These are phyloP conservation scores for Fusarium burgessii DNA, from an alignment of 2,329 filamentous ascomycete species.

Conservation along the genomic window DNA sequence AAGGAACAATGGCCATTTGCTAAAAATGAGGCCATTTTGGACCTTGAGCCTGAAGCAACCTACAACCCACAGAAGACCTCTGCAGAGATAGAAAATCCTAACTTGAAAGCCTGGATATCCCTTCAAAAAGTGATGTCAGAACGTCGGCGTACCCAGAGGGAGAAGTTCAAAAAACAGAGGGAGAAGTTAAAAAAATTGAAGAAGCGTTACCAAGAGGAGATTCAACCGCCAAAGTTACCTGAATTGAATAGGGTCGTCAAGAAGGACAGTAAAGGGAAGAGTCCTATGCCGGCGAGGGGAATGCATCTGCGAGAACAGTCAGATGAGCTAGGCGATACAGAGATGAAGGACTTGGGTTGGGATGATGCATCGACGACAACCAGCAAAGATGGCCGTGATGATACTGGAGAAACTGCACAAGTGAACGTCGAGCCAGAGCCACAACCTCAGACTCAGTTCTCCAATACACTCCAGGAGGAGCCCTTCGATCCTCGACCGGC, in stretches of 20 bases:
- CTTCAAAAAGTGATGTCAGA: not conserved
- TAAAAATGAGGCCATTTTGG: not conserved
- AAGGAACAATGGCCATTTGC: slow-evolving; percentile 22
- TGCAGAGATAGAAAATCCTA: not conserved
- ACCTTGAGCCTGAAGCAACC: not conserved
- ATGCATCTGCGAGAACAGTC: not conserved
- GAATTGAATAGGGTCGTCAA: not conserved
- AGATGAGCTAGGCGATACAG: not conserved
- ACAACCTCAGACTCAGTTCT: not conserved
- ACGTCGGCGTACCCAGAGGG: not conserved
- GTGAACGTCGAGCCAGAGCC: not conserved
- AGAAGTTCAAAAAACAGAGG: not conserved
- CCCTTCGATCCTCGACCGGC: not conserved
- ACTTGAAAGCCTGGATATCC: not conserved
- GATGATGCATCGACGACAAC: not conserved
- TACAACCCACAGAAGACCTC: not conserved
- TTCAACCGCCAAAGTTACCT: not conserved
- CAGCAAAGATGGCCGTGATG: not conserved
- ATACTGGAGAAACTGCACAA: not conserved
- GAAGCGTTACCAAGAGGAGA: not conserved
- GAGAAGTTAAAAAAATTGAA: not conserved
- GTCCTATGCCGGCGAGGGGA: not conserved
- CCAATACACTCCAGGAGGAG: not conserved
- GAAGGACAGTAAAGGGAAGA: not conserved
- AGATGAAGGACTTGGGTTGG: not conserved